A percentile compares a stretch with the other conserved stretches of the same genome.
Conservation (phyloP, 2,329 filamentous ascomycete genomes). For the Cladosporium colombiae region DNA sequence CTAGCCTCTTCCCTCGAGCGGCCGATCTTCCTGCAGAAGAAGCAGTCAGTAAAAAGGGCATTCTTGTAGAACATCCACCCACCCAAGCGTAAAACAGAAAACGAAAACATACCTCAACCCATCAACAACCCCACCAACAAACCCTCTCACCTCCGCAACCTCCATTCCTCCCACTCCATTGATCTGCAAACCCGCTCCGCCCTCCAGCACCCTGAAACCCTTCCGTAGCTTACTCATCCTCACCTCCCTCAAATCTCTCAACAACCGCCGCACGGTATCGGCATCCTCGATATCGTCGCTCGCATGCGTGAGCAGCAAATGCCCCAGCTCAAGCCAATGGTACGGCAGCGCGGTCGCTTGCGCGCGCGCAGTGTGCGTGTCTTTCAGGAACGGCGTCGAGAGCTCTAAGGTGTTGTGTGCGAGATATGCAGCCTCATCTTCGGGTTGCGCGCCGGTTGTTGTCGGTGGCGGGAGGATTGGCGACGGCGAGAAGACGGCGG, state of each 20-base stretch:
- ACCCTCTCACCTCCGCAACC: constrained; percentile 79
- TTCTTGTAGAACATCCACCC: not conserved
- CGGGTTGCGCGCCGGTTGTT: constrained; percentile 32
- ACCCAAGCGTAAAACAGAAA: constrained; percentile 10
- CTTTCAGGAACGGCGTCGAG: constrained; percentile 71
- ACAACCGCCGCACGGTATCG: constrained; percentile 70
- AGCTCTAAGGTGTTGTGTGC: constrained; percentile 31
- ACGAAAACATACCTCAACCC: constrained; percentile 58
- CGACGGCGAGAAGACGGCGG: constrained; percentile 73
- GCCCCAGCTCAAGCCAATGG: constrained; percentile 91
- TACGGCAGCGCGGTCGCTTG: constrained; percentile 76
- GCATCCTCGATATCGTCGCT: constrained; percentile 77
- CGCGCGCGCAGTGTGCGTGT: constrained; percentile 68
- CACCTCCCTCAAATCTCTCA: constrained; percentile 83
- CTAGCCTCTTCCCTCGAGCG: constrained; percentile 75
- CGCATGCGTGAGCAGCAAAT: constrained; percentile 82
- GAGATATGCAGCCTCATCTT: constrained; percentile 33
- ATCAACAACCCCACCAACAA: constrained; percentile 84
- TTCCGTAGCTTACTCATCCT: constrained; percentile 84
- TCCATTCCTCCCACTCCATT: constrained; percentile 92
- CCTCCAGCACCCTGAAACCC: constrained; percentile 70
- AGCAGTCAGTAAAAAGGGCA: constrained; percentile 12
- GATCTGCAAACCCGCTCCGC: constrained; percentile 69
- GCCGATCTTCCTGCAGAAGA: constrained; percentile 64
- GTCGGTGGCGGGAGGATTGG: constrained; percentile 62